Evolutionary conservation across 331 rosid species (phyloP), one percentile per base, ranked within the genome.

Genomic region (Pyrus hybrid): DNA sequence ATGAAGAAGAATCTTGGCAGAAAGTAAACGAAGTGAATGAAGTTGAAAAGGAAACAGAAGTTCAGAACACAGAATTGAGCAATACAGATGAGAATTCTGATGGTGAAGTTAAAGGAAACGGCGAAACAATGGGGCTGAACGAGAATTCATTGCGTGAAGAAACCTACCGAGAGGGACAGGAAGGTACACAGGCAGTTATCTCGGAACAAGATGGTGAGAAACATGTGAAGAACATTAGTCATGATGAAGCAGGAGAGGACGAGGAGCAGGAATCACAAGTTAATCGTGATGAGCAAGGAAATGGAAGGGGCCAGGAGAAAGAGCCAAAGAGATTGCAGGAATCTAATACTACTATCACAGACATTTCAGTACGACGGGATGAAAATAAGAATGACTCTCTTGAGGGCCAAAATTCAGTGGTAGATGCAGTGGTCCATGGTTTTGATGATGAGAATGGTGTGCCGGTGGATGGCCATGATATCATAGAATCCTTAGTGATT

Each of bases 381-480:
- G 60, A 73, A 73, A 41, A 28, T 51, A 73, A 73, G 60, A 61
- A n/a, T 18, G 60, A 35, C 53, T 13, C 37, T 72, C 37, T 58
- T 22, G 37, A 22, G 26, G 68, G 28, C 14, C 67, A 41, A 20
- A 60, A 73, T 61, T 62, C 77, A 60, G 14, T 43, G n/a, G 77
- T 61, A 73, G 28, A 63, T 13, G 71, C 33, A 45, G 62, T 35
- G 28, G 68, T 74, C 29, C 62, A 29, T 74, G 77, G 70, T n/a
- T 74, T 74, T 74, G 49, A 63, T 74, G 78, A 74, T 62, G 78
- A 18, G 70, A 74, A 30, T 63, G 71, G 78, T 14, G 71, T 74
- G 21, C 32, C 78, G 2, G 6, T 45, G 20, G 77, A 47, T 4
- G 32, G 63, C 20, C 8, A 45, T 32, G 63, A 45, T 74, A 33